A percentile compares a stretch with the other conserved stretches of the same genome.
These are phyloP conservation scores for Marasmius tenuissimus DNA, from an alignment of 1,284 basidiomycete genomes.

Conservation along the genomic window DNA sequence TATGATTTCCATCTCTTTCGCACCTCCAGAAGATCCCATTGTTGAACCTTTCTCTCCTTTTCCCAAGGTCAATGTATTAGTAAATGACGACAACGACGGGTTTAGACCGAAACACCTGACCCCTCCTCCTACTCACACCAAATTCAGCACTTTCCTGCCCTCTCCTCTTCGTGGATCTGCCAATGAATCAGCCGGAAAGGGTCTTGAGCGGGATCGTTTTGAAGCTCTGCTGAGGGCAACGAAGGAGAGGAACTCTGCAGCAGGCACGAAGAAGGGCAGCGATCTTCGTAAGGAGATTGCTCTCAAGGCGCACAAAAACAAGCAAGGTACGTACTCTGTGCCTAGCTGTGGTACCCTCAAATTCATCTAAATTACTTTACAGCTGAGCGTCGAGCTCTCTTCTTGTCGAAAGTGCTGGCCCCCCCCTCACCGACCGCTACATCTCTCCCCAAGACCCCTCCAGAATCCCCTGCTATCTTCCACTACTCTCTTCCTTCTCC, in stretches of 20 bases:
- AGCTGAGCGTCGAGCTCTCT: constrained; percentile 74
- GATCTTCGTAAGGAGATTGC: constrained; percentile 75
- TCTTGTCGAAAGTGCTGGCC: constrained; percentile 70
- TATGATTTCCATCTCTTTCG: constrained; percentile 65
- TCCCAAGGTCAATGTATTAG: constrained; percentile 24
- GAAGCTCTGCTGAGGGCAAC: constrained; percentile 59
- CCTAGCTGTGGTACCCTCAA: constrained; percentile 7
- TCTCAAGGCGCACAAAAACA: constrained; percentile 68
- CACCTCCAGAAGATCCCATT: constrained; percentile 50
- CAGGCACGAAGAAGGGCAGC: constrained; percentile 46
- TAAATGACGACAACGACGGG: constrained; percentile 40
- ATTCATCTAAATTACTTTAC: constrained; percentile 8
- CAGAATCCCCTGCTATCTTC: constrained; percentile 68
- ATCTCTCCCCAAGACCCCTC: constrained; percentile 60
- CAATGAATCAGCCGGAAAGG: constrained; percentile 36
- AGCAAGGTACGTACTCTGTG: constrained; percentile 56
- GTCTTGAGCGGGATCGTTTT: constrained; percentile 63
- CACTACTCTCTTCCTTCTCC: constrained; percentile 70
- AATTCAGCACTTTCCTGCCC: constrained; percentile 34
- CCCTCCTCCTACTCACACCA: constrained; percentile 50
- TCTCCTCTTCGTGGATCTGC: constrained; percentile 53
- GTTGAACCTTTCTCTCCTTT: constrained; percentile 66
- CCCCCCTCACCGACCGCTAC: constrained; percentile 63
- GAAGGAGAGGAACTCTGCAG: constrained; percentile 47
- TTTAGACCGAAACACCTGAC: constrained; percentile 59